Evolutionary conservation across 1,139 yeast species (phyloP).

Genomic region (Kodamaea anthophila): DNA sequence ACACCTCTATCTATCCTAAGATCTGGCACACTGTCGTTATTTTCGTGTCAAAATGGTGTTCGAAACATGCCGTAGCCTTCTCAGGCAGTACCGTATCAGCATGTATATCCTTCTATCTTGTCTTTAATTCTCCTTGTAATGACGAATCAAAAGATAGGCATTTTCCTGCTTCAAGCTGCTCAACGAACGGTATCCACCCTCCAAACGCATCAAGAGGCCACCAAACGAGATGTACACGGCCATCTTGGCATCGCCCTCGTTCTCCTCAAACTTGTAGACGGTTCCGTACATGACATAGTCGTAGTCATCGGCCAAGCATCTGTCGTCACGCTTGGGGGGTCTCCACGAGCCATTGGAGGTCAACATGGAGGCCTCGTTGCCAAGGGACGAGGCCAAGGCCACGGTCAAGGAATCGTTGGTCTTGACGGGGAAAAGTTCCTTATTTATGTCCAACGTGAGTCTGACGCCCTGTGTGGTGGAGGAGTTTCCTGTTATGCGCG

Average conservation of each 20-base stretch:
- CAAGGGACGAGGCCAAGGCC: slow-evolving; percentile 76
- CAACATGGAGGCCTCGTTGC: slow-evolving; percentile 47
- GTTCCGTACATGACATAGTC: slow-evolving; percentile 99
- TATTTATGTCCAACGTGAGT: slow-evolving; percentile 84
- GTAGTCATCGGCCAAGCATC: slow-evolving; percentile 89
- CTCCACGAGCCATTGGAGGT: slow-evolving; percentile 81
- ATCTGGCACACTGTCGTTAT: background rate
- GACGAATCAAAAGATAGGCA: slow-evolving; percentile 85
- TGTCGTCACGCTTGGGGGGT: slow-evolving; percentile 79
- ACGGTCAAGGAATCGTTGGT: slow-evolving; percentile 79
- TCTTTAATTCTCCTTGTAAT: slow-evolving; percentile 39
- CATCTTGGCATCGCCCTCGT: slow-evolving; percentile 62
- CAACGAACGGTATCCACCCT: slow-evolving; percentile 89
- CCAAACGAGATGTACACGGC: slow-evolving; percentile 95
- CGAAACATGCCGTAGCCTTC: background rate
- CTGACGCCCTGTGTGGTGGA: slow-evolving; percentile 79
- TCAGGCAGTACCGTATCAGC: background rate
- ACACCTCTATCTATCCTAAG: no score
- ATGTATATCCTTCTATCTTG: background rate
- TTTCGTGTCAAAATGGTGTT: background rate
- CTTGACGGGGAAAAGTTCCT: slow-evolving; percentile 85
- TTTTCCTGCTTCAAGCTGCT: slow-evolving; percentile 90
- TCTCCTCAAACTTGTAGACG: slow-evolving; percentile 93
- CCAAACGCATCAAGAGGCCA: slow-evolving; percentile 87
- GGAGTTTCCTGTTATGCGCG: slow-evolving; percentile 84